A percentile compares a stretch with the other conserved stretches of the same genome.
Evolutionary conservation across 108 stramenopile genomes (phyloP).

Genomic region (Skeletonema potamos): DNA sequence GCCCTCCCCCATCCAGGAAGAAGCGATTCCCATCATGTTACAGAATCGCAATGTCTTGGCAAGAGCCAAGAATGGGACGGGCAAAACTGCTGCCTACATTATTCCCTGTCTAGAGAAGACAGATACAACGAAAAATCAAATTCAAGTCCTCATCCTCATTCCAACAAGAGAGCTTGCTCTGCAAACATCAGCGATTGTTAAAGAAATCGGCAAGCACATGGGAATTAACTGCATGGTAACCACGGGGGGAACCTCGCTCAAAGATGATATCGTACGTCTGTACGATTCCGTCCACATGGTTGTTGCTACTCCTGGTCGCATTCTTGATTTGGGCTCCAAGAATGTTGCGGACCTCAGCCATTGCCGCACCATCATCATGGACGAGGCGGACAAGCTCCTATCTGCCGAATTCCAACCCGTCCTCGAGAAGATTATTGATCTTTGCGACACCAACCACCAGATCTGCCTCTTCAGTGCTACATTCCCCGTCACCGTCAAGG

Average conservation of each 20-base stretch:
- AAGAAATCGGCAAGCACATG: constrained; percentile 99
- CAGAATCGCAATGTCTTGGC: constrained; percentile 96
- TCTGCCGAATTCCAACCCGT: constrained; percentile 96
- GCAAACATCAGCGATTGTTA: constrained; percentile 98
- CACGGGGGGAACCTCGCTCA: constrained; percentile 96
- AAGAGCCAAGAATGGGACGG: constrained; percentile 97
- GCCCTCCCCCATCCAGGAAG: constrained; percentile 98
- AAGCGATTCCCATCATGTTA: constrained; percentile 97
- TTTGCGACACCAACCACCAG: constrained; percentile 89
- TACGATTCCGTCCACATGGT: constrained; percentile 94
- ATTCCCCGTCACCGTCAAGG: constrained; percentile 97
- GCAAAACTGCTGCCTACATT: constrained; percentile 98
- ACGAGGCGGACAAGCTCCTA: constrained; percentile 98
- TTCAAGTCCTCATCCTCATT: constrained; percentile 95
- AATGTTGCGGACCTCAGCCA: constrained; percentile 93
- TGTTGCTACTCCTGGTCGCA: constrained; percentile 98
- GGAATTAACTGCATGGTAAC: constrained; percentile 97
- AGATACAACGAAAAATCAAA: constrained; percentile 80
- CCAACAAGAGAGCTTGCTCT: constrained; percentile 98
- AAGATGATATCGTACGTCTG: constrained; percentile 98
- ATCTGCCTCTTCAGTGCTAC: constrained; percentile 99
- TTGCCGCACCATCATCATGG: constrained; percentile 96
- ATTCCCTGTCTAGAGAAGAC: constrained; percentile 99
- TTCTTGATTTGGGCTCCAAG: constrained; percentile 96
- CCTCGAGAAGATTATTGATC: constrained; percentile 90